phyloP scores from a whole-genome alignment of 2,329 filamentous ascomycete species.

The Parascedosporium putredinis region DNA sequence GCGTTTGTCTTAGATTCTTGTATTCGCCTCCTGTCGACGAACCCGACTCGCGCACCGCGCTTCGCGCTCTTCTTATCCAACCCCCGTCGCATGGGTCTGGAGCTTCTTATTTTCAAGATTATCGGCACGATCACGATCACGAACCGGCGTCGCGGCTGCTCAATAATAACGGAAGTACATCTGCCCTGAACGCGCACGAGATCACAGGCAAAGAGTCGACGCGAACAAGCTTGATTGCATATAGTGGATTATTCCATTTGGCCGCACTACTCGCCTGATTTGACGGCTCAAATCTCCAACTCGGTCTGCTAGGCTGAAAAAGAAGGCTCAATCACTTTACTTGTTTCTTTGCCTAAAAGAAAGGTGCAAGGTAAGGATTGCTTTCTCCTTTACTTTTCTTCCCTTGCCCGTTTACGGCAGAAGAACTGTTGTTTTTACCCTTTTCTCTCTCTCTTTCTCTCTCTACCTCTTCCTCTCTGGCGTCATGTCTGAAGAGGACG shows the following conservation, averaged over 20 bases:
- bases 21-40: not conserved
- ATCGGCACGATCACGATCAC: no score
- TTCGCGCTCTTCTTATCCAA: not conserved
- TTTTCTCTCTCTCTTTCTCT: not conserved
- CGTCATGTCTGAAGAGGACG: no score
- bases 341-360: slow-evolving; percentile 1
- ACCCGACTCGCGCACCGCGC: not conserved
- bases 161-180: no score
- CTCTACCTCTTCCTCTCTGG: not conserved
- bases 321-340: not conserved
- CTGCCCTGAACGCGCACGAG: no score
- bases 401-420: no score
- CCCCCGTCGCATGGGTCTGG: no score
- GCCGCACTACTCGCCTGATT: not conserved
- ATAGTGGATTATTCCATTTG: not conserved
- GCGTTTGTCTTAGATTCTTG: slow-evolving; percentile 3
- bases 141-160: no score
- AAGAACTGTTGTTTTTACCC: not conserved
- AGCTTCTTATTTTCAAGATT: no score
- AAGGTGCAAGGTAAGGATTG: no score
- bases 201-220: no score
- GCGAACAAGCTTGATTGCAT: not conserved
- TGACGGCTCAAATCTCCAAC: not conserved
- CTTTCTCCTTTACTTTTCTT: not conserved
- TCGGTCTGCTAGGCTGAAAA: not conserved